A percentile compares a stretch with the other conserved stretches of the same genome.
Evolutionary conservation across 2,329 filamentous ascomycete genomes (phyloP).

Genomic region (Sporothrix brunneoviolacea): DNA sequence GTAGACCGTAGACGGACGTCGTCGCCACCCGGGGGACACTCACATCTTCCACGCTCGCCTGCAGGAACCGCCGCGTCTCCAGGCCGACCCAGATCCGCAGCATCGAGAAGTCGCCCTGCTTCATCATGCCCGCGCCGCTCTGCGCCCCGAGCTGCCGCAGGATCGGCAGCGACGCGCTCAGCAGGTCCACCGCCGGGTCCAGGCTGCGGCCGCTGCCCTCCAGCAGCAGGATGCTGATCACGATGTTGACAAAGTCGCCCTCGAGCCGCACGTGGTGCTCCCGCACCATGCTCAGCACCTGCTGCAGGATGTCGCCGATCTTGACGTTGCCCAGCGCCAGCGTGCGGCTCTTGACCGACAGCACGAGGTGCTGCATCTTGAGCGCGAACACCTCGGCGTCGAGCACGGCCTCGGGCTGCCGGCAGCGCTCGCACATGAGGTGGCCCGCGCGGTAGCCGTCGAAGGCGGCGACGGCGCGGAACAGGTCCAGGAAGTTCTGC

Average conservation of each 20-base stretch:
- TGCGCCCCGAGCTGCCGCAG: conserved; percentile 79
- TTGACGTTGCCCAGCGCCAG: conserved; percentile 90
- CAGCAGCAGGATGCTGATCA: conserved; percentile 85
- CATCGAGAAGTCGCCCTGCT: conserved; percentile 73
- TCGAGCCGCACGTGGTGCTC: conserved; percentile 88
- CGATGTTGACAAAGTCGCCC: conserved; percentile 97
- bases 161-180: conserved; percentile 81
- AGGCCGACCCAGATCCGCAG: conserved; percentile 85
- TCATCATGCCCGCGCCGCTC: conserved; percentile 62
- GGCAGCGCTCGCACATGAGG: conserved; percentile 91
- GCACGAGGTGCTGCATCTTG: conserved; percentile 93
- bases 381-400: conserved; percentile 87
- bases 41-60: conserved; percentile 83
- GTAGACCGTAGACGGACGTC: too few relatives aligned
- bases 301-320: conserved; percentile 89
- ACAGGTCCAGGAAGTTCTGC: conserved; percentile 87
- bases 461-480: conserved; percentile 92
- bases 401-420: conserved; percentile 83
- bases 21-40: conserved; percentile 29
- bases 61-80: conserved; percentile 81
- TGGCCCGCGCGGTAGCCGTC: conserved; percentile 93
- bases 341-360: conserved; percentile 83
- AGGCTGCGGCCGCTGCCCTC: conserved; percentile 88
- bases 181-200: conserved; percentile 80
- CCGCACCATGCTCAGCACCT: conserved; percentile 87